phyloP scores from a whole-genome alignment of 2,329 filamentous ascomycete genomes.

The Talaromyces sp. region DNA sequence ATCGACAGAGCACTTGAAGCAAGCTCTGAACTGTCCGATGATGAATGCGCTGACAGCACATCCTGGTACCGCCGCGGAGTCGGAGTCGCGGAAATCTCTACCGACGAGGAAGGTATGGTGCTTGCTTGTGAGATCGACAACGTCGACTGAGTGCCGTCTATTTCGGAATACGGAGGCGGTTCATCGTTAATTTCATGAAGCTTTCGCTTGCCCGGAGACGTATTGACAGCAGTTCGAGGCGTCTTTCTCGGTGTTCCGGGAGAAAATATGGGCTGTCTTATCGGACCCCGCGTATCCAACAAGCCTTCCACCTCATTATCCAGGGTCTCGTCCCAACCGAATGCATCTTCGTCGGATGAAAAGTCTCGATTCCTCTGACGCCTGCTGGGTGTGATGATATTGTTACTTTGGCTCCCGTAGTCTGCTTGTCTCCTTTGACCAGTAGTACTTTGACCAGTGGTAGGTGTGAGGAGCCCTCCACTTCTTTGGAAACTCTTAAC shows the following conservation, averaged over 20 bases:
- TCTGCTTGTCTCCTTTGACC: constrained; percentile 12
- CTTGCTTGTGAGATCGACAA: neutral
- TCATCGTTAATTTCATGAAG: constrained; percentile 20
- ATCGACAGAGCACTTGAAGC: constrained; percentile 25
- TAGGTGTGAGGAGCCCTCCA: constrained; percentile 30
- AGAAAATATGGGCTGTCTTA: constrained; percentile 25
- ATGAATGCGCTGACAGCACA: constrained; percentile 18
- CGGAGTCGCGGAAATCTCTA: constrained; percentile 29
- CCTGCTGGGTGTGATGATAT: constrained; percentile 2
- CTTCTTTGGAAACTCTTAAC: constrained; percentile 13
- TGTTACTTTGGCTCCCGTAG: neutral
- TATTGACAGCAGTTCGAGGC: constrained; percentile 25
- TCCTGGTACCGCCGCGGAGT: constrained; percentile 27
- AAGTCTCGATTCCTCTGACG: neutral
- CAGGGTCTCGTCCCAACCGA: constrained; percentile 33
- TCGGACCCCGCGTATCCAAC: constrained; percentile 11
- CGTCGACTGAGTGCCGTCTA: neutral
- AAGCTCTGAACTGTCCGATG: constrained; percentile 18
- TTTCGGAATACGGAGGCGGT: constrained; percentile 10
- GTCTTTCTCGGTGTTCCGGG: constrained; percentile 34
- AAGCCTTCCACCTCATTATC: constrained; percentile 25
- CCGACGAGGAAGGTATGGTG: constrained; percentile 18
- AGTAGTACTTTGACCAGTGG: constrained; percentile 25
- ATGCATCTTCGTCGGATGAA: constrained; percentile 29
- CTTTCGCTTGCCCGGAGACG: constrained; percentile 36